Conservation (phyloP, 768 basidiomycete species). For the Calocybe gangraenosa region DNA sequence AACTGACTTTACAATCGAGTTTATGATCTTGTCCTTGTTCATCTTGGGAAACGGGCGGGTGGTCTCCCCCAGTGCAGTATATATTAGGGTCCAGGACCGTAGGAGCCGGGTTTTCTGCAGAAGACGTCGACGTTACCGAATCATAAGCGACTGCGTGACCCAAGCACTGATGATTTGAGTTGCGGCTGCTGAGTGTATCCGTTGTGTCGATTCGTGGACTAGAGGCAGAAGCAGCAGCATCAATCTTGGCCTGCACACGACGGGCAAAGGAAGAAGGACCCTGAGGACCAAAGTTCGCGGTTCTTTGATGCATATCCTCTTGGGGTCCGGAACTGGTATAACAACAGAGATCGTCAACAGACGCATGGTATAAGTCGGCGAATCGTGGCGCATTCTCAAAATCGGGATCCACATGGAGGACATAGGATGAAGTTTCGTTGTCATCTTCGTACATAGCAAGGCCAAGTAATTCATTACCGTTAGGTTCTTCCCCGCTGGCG, state of each 20-base stretch:
- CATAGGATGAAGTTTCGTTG: conserved; percentile 31
- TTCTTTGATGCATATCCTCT: neutral
- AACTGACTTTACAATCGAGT: no score
- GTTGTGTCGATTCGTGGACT: neutral
- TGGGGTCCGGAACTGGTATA: neutral
- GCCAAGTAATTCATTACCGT: conserved; percentile 15
- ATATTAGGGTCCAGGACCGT: no score
- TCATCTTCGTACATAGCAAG: conserved; percentile 25
- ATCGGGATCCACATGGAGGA: conserved; percentile 25
- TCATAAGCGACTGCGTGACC: no score
- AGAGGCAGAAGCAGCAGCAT: conserved; percentile 12
- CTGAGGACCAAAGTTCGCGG: neutral
- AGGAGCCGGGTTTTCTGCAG: no score
- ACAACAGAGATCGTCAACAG: conserved; percentile 18
- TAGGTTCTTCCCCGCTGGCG: neutral
- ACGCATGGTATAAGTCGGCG: conserved; percentile 36
- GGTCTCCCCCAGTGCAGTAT: no score
- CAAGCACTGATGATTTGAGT: no score
- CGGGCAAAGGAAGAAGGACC: conserved; percentile 35
- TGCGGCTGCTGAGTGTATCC: neutral
- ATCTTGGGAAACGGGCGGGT: no score
- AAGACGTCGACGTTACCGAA: no score
- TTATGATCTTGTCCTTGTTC: no score
- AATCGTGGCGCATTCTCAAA: conserved; percentile 27
- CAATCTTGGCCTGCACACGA: conserved; percentile 40